Evolutionary conservation across 768 basidiomycete genomes (phyloP).

Genomic region (Lactarius psammicola): DNA sequence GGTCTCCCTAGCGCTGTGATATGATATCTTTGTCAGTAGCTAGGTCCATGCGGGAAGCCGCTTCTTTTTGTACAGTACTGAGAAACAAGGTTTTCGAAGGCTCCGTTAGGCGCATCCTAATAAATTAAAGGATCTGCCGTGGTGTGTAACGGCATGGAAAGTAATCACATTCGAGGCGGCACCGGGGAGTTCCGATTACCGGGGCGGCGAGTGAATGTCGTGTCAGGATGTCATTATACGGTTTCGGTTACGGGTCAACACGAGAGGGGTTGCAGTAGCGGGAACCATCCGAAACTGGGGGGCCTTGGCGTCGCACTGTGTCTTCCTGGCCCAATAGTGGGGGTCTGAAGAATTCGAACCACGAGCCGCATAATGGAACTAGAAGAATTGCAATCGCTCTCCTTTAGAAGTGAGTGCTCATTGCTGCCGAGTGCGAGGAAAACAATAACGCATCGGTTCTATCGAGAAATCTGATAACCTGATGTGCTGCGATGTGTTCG

Average conservation of each 20-base stretch:
- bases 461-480: not conserved
- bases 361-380: not conserved
- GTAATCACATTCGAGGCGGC: conserved; percentile 1
- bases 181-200: not conserved
- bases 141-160: conserved; percentile 10
- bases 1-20: not conserved
- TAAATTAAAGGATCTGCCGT: conserved; percentile 16
- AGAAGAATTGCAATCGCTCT: not conserved
- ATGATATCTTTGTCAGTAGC: not conserved
- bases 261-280: not conserved
- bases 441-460: conserved; percentile 1
- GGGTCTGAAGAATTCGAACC: not conserved
- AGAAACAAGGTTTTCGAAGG: conserved; percentile 1
- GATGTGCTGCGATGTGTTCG: too few relatives aligned
- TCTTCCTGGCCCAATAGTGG: not conserved
- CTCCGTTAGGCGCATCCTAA: conserved; percentile 1
- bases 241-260: not conserved
- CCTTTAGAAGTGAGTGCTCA: not conserved
- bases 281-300: not conserved
- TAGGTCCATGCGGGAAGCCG: not conserved
- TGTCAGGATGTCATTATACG: conserved; percentile 18
- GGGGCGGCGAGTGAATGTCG: not conserved
- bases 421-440: not conserved
- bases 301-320: not conserved
- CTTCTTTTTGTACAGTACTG: not conserved